A percentile compares a stretch with the other conserved stretches of the same genome.
These are phyloP conservation scores for Pyrenula aspistea DNA, from an alignment of 495 filamentous ascomycete species.

Conservation along the genomic window DNA sequence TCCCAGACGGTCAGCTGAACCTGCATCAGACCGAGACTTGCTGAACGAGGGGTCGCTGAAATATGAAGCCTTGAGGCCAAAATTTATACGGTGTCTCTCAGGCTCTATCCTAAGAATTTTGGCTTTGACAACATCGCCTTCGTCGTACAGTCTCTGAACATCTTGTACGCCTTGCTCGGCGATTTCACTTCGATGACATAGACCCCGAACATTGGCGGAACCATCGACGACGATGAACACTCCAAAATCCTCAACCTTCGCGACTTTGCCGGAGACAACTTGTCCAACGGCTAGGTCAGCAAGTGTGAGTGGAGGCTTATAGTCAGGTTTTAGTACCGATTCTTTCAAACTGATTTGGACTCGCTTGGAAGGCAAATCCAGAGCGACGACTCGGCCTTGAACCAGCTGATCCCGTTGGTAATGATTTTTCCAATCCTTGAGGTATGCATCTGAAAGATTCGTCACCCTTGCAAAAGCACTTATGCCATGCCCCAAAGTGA, in stretches of 20 bases:
- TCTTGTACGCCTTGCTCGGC: slow-evolving; percentile 68
- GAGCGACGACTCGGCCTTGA: slow-evolving; percentile 64
- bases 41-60: slow-evolving; percentile 47
- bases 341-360: slow-evolving; percentile 78
- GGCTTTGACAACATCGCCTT: slow-evolving; percentile 85
- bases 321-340: slow-evolving; percentile 70
- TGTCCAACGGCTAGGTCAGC: slow-evolving; percentile 66
- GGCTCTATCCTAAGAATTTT: slow-evolving; percentile 67
- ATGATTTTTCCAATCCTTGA: slow-evolving; percentile 92
- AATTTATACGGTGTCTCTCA: slow-evolving; percentile 62
- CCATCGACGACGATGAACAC: slow-evolving; percentile 85
- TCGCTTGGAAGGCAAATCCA: slow-evolving; percentile 52
- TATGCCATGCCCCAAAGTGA: slow-evolving; percentile 66
- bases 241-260: slow-evolving; percentile 88
- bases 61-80: slow-evolving; percentile 87
- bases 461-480: slow-evolving; percentile 71
- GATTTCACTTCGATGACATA: slow-evolving; percentile 87
- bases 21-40: no score
- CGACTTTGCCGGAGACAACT: slow-evolving; percentile 73
- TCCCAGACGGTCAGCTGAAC: slow-evolving; percentile 33
- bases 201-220: slow-evolving; percentile 73
- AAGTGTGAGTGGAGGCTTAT: slow-evolving; percentile 54
- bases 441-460: slow-evolving; percentile 77
- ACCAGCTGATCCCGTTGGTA: slow-evolving; percentile 83
- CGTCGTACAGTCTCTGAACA: slow-evolving; percentile 70